These are phyloP conservation scores for Glaciozyma antarctica DNA, from an alignment of 768 basidiomycete species.

Conservation along the genomic window DNA sequence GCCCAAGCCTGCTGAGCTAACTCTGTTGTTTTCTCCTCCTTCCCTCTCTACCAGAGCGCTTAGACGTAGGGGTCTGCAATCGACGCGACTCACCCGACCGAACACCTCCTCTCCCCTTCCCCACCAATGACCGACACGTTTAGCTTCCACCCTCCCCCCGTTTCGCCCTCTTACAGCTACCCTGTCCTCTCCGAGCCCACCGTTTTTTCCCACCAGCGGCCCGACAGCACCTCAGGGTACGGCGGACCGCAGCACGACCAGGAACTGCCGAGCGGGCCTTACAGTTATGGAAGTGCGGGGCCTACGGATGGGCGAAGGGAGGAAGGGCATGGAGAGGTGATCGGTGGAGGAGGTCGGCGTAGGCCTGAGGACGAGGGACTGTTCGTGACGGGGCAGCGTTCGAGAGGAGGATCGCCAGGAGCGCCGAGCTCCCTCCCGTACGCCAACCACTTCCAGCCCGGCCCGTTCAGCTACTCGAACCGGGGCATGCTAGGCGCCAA, in stretches of 20 bases:
- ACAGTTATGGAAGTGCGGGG: neutral
- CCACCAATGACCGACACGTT: conserved; percentile 17
- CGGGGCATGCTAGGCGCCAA: conserved; percentile 22
- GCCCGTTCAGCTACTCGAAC: neutral
- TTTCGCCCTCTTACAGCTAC: conserved; percentile 3
- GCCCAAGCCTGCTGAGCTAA: too few species aligned
- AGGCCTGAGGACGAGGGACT: neutral
- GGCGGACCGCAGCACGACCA: neutral
- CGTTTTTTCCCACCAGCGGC: neutral
- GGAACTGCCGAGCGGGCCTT: neutral
- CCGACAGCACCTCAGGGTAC: neutral
- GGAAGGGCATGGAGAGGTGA: neutral
- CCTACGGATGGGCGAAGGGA: neutral
- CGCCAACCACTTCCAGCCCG: neutral
- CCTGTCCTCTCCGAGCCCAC: neutral
- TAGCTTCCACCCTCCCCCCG: conserved; percentile 13
- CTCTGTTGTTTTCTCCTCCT: neutral
- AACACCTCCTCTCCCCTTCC: neutral
- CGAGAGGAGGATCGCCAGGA: neutral
- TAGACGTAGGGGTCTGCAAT: neutral
- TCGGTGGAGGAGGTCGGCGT: neutral
- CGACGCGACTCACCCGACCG: neutral
- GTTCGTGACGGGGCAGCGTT: neutral
- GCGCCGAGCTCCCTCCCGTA: neutral
- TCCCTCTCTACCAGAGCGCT: too few species aligned